These are phyloP conservation scores for Starmera pachycereana DNA, from an alignment of 805 yeast genomes.

Conservation along the genomic window DNA sequence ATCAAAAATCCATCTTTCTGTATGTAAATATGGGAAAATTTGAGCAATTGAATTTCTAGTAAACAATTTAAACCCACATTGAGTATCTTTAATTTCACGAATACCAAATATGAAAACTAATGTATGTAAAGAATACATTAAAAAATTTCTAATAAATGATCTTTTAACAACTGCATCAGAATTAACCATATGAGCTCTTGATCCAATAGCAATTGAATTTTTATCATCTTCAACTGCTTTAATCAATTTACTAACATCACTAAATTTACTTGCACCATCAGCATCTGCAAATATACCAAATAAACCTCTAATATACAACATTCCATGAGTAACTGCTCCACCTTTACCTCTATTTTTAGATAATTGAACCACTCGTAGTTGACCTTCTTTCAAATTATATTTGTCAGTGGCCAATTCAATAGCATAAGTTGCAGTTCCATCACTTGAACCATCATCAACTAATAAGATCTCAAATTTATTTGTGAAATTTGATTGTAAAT, in stretches of 20 bases:
- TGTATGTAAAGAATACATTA: slow-evolving; percentile 88
- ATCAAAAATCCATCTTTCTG: slow-evolving; percentile 98
- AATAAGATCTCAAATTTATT: slow-evolving; percentile 64
- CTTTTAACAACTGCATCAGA: slow-evolving; percentile 96
- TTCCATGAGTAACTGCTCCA: slow-evolving; percentile 94
- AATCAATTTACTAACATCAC: slow-evolving; percentile 50
- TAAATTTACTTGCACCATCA: slow-evolving; percentile 86
- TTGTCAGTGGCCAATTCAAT: slow-evolving; percentile 39
- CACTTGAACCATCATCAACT: slow-evolving; percentile 88
- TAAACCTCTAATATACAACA: slow-evolving; percentile 63
- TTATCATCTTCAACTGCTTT: slow-evolving; percentile 24
- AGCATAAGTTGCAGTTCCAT: slow-evolving; percentile 69
- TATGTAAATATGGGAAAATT: slow-evolving; percentile 87
- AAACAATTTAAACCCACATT: slow-evolving; percentile 94
- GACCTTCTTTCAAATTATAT: slow-evolving; percentile 43
- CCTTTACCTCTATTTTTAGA: slow-evolving; percentile 84
- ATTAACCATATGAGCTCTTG: slow-evolving; percentile 93
- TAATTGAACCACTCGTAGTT: slow-evolving; percentile 61
- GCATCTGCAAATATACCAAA: slow-evolving; percentile 90
- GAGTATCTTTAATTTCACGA: slow-evolving; percentile 80
- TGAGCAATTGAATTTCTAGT: slow-evolving; percentile 51
- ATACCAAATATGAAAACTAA: slow-evolving; percentile 86
- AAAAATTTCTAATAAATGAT: slow-evolving; percentile 74
- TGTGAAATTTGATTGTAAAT: slow-evolving; percentile 30
- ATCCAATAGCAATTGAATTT: slow-evolving; percentile 75